Evolutionary conservation across 306 rosid genomes (phyloP).

Genomic region (Cucurbita pepo): DNA sequence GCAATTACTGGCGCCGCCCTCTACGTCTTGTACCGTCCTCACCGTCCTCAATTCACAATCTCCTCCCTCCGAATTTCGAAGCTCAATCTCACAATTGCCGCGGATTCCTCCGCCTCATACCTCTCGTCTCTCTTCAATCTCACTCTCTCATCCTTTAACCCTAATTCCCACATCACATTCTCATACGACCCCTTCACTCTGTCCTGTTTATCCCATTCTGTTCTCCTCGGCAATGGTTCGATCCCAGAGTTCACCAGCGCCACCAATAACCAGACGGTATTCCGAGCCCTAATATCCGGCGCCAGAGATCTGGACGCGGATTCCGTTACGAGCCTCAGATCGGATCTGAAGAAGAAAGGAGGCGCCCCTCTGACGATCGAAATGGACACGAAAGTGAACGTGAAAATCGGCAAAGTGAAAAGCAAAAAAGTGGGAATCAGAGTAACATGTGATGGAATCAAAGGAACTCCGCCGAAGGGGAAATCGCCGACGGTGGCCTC

Average conservation of each 20-base stretch:
- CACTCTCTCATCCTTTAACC: slow-evolving; percentile 58
- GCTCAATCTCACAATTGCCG: slow-evolving; percentile 53
- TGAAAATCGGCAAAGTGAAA: slow-evolving; percentile 55
- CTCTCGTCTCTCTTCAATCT: slow-evolving; percentile 56
- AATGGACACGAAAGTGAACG: slow-evolving; percentile 72
- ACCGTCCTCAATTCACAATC: slow-evolving; percentile 73
- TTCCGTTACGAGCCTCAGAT: slow-evolving; percentile 41
- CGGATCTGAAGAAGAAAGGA: slow-evolving; percentile 53
- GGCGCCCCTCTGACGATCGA: slow-evolving; percentile 54
- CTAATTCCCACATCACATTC: slow-evolving; percentile 67
- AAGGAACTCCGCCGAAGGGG: slow-evolving; percentile 48
- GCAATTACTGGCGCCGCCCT: slow-evolving; percentile 65
- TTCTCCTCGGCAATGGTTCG: slow-evolving; percentile 58
- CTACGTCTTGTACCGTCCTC: slow-evolving; percentile 80
- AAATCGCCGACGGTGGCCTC: slow-evolving; percentile 69
- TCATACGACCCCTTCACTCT: slow-evolving; percentile 50
- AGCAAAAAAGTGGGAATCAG: slow-evolving; percentile 72
- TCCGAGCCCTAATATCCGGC: slow-evolving; percentile 30
- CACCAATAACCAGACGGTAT: slow-evolving; percentile 54
- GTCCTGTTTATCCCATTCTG: slow-evolving; percentile 19
- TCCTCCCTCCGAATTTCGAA: slow-evolving; percentile 63
- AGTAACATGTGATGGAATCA: slow-evolving; percentile 56
- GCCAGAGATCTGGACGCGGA: slow-evolving; percentile 59
- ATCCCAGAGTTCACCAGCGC: slow-evolving; percentile 40
- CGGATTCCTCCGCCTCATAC: slow-evolving; percentile 58